Conservation (phyloP, 2,329 filamentous ascomycete species). For the Massarina eburnea region DNA sequence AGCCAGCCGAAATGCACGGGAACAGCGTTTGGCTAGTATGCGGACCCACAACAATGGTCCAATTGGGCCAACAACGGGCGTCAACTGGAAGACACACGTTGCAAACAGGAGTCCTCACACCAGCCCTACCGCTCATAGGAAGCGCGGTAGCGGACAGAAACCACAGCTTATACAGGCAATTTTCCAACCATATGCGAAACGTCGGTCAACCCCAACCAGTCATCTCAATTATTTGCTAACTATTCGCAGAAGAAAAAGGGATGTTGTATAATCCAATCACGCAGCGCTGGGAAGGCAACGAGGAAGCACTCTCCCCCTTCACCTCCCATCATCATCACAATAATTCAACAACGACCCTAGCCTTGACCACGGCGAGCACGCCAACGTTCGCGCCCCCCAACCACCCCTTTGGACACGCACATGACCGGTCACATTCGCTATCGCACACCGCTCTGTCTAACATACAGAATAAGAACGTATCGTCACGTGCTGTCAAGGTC, state of each 20-base stretch:
- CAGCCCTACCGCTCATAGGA: constrained; percentile 52
- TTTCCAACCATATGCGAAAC: constrained; percentile 74
- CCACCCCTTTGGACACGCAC: constrained; percentile 29
- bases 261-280: constrained; percentile 93
- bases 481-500: constrained; percentile 35
- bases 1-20: constrained; percentile 65
- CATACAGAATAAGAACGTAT: constrained; percentile 43
- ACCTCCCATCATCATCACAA: constrained; percentile 46
- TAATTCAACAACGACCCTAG: constrained; percentile 51
- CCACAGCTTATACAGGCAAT: constrained; percentile 90
- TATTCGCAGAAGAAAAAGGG: constrained; percentile 72
- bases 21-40: constrained; percentile 56
- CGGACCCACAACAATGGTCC: constrained; percentile 51
- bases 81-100: constrained; percentile 62
- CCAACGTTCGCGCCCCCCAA: constrained; percentile 42
- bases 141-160: constrained; percentile 62
- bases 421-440: constrained; percentile 40
- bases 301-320: constrained; percentile 79
- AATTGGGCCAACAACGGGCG: constrained; percentile 52
- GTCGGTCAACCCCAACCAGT: constrained; percentile 54
- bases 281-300: constrained; percentile 94
- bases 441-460: constrained; percentile 46
- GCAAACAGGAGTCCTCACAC: constrained; percentile 53
- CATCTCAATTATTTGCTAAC: constrained; percentile 18
- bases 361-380: constrained; percentile 42